Evolutionary conservation across 495 filamentous ascomycete species (phyloP), one percentile per base, ranked within the genome.

Genomic region (Hypoxylon lenormandii): DNA sequence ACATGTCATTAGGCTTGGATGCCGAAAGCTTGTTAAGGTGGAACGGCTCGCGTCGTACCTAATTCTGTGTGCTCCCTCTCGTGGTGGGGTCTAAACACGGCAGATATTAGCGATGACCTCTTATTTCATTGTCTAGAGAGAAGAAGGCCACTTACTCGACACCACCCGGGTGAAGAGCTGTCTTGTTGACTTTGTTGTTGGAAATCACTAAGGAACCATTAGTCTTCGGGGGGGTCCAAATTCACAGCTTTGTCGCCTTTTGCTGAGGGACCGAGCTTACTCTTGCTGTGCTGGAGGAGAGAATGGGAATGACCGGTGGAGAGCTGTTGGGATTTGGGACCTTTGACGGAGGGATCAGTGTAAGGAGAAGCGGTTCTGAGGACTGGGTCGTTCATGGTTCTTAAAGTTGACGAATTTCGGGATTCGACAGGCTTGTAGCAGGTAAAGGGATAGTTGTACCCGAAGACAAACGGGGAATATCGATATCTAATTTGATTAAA

Each of bases 21-120:
- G 50, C 37, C 43, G 11, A 26, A 23, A 52, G 16, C 15, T 10
- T 45, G 19, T 48, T 42, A 5, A 38, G 43, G 19, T 56, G 13
- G n/a, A 15, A 46, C 18, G 43, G 26, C 45, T 71, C 22, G 47
- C 33, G n/a, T 46, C 79, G 62, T 80, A 80, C 78, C 93, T 56
- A 97, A 87, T 79, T 97, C 94, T 28, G 94, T 97, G 87, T 97
- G 94, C 75, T 95, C 90, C 72, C 84, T 72, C 62, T 76, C 74
- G 30, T 68, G 83, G 78, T 90, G 84, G 36, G 93, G 91, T 77
- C 93, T 96, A 76, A 21, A 47, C 45, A 67, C 50, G 51, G 19
- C 45, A 57, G 40, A 49, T 75, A 48, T 85, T 78, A 82, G 80
- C 60, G 58, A 74, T 51, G 43, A 50, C 19, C 18, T 50, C 48